A percentile compares a stretch with the other conserved stretches of the same genome.
These are phyloP conservation scores for Pythium monospermum DNA, from an alignment of 352 stramenopile genomes.

Conservation along the genomic window DNA sequence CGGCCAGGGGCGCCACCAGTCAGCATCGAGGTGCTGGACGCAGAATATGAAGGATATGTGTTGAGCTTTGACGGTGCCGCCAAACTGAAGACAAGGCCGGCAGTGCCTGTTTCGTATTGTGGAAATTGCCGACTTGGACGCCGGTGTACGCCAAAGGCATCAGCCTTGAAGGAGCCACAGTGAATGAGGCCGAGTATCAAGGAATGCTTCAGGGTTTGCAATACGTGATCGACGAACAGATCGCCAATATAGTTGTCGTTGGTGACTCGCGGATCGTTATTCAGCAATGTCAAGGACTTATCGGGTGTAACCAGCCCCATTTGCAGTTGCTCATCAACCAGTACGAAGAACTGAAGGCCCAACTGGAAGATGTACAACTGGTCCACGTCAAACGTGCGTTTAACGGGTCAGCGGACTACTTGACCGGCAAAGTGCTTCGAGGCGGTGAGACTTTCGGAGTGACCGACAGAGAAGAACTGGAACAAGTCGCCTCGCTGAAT, in stretches of 20 bases:
- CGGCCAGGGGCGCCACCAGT: not conserved
- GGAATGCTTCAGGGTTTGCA: not conserved
- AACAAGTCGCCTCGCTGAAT: constrained; percentile 1
- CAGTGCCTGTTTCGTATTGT: constrained; percentile 14
- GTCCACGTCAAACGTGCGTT: constrained; percentile 22
- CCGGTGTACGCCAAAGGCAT: not conserved
- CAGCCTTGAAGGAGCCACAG: not conserved
- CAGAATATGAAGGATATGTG: constrained; percentile 5
- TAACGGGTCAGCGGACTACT: constrained; percentile 16
- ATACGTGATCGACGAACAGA: too few species aligned
- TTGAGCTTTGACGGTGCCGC: constrained; percentile 17
- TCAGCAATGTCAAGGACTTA: constrained; percentile 2
- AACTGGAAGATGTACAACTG: constrained; percentile 2
- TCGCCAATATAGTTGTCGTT: not conserved
- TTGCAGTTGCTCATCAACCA: constrained; percentile 1
- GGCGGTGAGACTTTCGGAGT: not conserved
- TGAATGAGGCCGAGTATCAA: constrained; percentile 19
- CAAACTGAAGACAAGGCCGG: constrained; percentile 12
- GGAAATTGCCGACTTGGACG: constrained; percentile 10
- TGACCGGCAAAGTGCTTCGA: constrained; percentile 3
- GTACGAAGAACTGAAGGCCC: not conserved
- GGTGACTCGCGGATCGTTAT: constrained; percentile 13
- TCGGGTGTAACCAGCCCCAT: constrained; percentile 10
- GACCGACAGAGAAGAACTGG: not conserved
- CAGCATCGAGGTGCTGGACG: constrained; percentile 14